A percentile compares a stretch with the other conserved stretches of the same genome.
These are phyloP conservation scores for Blastocystis sp. DNA, from an alignment of 352 stramenopile genomes.

Conservation along the genomic window DNA sequence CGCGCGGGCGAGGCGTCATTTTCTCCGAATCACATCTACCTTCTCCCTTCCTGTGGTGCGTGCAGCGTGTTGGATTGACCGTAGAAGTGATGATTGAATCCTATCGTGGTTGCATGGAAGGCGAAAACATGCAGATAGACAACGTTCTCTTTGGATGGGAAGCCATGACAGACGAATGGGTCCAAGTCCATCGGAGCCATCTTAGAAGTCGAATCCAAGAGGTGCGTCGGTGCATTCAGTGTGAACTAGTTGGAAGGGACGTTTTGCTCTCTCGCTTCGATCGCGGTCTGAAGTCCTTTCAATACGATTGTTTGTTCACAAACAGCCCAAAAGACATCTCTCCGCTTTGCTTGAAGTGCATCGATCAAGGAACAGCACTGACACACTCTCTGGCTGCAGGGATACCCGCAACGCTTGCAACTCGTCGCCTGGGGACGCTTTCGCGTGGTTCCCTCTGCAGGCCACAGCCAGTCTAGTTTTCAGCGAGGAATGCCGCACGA, in stretches of 20 bases:
- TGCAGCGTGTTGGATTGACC: too few species aligned
- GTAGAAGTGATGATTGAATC: too few species aligned
- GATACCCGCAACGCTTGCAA: slow-evolving; percentile 4
- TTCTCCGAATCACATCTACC: background rate
- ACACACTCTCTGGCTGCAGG: slow-evolving; percentile 18
- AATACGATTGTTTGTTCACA: background rate
- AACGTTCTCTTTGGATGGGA: background rate
- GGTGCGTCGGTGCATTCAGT: background rate
- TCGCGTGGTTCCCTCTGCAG: background rate
- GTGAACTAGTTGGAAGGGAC: background rate
- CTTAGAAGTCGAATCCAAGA: background rate
- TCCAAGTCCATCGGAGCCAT: background rate
- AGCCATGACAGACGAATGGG: background rate
- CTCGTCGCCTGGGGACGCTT: background rate
- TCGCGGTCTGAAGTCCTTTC: background rate
- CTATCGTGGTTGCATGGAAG: too few species aligned
- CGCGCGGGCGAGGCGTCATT: background rate
- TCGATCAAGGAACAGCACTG: slow-evolving; percentile 35
- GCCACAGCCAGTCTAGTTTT: background rate
- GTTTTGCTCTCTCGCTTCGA: background rate
- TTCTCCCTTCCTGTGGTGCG: too few species aligned
- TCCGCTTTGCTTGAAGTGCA: background rate
- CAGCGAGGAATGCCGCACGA: background rate
- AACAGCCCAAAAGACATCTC: background rate
- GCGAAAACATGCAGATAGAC: background rate